phyloP scores from a whole-genome alignment of 305 asterid genomes.

The Fraxinus baroniana region DNA sequence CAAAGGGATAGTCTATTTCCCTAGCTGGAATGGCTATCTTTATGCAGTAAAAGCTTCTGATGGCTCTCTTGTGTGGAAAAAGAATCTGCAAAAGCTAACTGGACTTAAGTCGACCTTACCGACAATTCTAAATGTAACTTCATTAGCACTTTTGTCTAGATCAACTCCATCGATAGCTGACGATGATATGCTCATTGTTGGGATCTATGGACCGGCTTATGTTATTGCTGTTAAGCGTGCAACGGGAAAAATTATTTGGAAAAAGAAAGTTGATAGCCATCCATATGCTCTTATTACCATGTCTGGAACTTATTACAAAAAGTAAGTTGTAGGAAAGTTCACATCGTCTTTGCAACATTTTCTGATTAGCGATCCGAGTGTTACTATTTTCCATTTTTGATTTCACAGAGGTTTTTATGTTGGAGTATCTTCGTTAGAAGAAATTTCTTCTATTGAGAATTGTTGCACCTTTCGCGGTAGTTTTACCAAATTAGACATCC shows the following conservation, averaged over 20 bases:
- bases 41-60: conserved; percentile 39
- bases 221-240: conserved; percentile 38
- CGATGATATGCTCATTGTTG: conserved; percentile 37
- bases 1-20: conserved; percentile 39
- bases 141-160: conserved; percentile 17
- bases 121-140: conserved; percentile 19
- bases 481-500: conserved; percentile 39
- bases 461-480: conserved; percentile 60
- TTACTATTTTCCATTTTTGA: not conserved
- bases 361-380: no score
- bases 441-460: conserved; percentile 19
- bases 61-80: conserved; percentile 47
- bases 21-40: conserved; percentile 46
- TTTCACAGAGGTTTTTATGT: conserved; percentile 38
- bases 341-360: no score
- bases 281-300: conserved; percentile 43
- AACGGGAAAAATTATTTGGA: conserved; percentile 49
- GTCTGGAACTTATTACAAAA: conserved; percentile 51
- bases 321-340: conserved; percentile 22
- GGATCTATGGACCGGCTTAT: conserved; percentile 47
- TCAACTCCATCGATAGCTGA: conserved; percentile 50
- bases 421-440: conserved; percentile 52
- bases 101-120: conserved; percentile 26
- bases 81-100: conserved; percentile 32
- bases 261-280: conserved; percentile 42